Base-by-base conservation (phyloP, 1,284 basidiomycete species). In the Cutaneotrichosporon sp. region DNA sequence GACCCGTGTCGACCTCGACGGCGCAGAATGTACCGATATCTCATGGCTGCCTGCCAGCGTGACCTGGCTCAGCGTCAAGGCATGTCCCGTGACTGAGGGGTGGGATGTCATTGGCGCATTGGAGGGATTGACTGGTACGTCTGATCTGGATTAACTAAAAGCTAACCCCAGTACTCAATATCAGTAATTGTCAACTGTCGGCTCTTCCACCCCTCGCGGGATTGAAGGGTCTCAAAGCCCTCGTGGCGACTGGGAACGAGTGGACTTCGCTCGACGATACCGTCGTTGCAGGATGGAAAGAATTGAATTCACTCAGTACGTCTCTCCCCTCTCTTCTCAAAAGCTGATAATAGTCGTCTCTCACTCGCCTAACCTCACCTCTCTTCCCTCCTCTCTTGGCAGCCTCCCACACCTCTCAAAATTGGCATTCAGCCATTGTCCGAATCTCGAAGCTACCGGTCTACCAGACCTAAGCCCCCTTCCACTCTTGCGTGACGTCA, bases 261-360 rank as follows among this genome's bases (percentile, higher is more conserved):
- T 79, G 76, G 76, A 65, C 55, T 21, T 38, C 56, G n/a, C 63
- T 79, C 2, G 72, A 74, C 60, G 50, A 53, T 5, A 69, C 68
- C 1, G 73, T 77, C 5, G 62, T 79, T 0, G 49, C 58, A 0
- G 64, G 62, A 1, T 79, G 77, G 77, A 69, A 65, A 52, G 71
- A 78, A 36, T 69, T 79, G 26, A 79, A 79, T 61, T 78, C 76
- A 2, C 64, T 79, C 34, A 79, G 77, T 79, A 53, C 38, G 77
- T 63, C 14, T 31, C n/a, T 11, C 26, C 21, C 31, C n/a, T 11
- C 26, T 50, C 21, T 30, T 14, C 4, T 42, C 8, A 5, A n/a
- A 2, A 26, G 36, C 60, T 63, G 30, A 52, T 60, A 40, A 9
- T 53, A 79, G 78, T 80, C 63, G 62, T 77, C 4, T 77, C 76